A percentile compares a stretch with the other conserved stretches of the same genome.
These are phyloP conservation scores for Periconia sp. DNA, from an alignment of 2,329 filamentous ascomycete species.

Conservation along the genomic window DNA sequence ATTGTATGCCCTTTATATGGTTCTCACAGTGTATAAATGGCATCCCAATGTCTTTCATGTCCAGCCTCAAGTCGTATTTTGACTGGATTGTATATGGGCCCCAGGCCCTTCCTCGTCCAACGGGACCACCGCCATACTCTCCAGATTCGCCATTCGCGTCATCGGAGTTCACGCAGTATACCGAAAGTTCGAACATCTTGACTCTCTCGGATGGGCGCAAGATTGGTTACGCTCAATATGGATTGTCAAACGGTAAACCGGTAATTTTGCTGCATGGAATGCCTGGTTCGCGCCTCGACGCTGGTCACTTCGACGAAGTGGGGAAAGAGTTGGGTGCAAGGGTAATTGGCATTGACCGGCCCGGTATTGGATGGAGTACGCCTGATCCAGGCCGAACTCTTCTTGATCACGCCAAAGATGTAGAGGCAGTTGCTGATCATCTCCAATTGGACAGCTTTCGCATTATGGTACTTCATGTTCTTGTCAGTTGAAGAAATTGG, in stretches of 20 bases:
- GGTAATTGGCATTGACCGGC: constrained; percentile 30
- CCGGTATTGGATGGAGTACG: constrained; percentile 32
- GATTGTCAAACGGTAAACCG: constrained; percentile 24
- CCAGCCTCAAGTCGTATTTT: neutral
- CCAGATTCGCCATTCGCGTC: neutral
- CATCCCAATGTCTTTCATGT: neutral
- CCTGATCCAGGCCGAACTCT: constrained; percentile 21
- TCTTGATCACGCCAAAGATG: constrained; percentile 25
- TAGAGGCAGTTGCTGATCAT: constrained; percentile 21
- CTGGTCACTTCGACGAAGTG: constrained; percentile 20
- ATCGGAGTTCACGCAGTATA: neutral
- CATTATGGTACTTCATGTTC: constrained; percentile 20
- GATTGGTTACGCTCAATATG: constrained; percentile 40
- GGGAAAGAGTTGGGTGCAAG: constrained; percentile 22
- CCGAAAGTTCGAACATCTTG: constrained; percentile 28
- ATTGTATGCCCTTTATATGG: too few species aligned
- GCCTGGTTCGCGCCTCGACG: constrained; percentile 35
- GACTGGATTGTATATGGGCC: neutral
- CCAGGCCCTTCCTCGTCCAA: neutral
- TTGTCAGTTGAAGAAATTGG: neutral
- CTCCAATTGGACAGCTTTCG: constrained; percentile 22
- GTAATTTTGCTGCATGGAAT: constrained; percentile 35
- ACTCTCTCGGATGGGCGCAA: constrained; percentile 39
- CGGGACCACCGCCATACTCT: neutral
- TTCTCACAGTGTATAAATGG: neutral